phyloP scores from a whole-genome alignment of 129 eudicot species.

The Glebionis coronaria region DNA sequence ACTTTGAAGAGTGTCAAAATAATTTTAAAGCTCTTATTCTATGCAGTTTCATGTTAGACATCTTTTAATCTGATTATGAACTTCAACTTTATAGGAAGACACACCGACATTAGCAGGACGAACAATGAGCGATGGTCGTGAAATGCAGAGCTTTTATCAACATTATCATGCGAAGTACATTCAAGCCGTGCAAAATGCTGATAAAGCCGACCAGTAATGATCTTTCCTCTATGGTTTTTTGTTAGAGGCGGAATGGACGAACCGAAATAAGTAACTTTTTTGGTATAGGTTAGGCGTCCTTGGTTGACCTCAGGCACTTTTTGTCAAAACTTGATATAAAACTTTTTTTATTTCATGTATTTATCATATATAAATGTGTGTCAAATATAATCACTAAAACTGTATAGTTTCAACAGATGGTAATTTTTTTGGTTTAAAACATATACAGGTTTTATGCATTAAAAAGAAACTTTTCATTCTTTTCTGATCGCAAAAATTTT shows the following conservation, averaged over 20 bases:
- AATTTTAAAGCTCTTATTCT: too few species aligned
- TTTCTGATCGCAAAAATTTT: constrained; percentile 19
- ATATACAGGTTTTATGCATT: neutral
- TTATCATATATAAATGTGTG: too few species aligned
- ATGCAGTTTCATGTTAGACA: too few species aligned
- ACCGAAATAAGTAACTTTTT: neutral
- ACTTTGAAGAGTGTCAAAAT: too few species aligned
- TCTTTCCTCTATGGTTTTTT: neutral
- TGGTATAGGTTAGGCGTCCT: neutral
- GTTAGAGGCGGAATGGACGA: neutral
- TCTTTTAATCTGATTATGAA: neutral
- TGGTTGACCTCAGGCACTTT: too few species aligned
- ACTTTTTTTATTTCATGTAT: too few species aligned
- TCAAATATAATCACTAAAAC: too few species aligned
- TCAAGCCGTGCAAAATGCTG: constrained; percentile 91
- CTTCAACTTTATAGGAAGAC: constrained; percentile 54
- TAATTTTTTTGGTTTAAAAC: neutral
- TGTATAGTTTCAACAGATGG: too few species aligned
- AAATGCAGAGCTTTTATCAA: constrained; percentile 84
- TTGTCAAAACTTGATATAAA: too few species aligned
- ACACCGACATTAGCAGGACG: constrained; percentile 59
- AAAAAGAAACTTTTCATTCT: too few species aligned
- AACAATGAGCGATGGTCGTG: constrained; percentile 90
- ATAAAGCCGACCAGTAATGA: constrained; percentile 81
- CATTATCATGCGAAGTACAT: too few species aligned